These are phyloP conservation scores for Ophiosphaerella narmari DNA, from an alignment of 2,329 filamentous ascomycete genomes.

Conservation along the genomic window DNA sequence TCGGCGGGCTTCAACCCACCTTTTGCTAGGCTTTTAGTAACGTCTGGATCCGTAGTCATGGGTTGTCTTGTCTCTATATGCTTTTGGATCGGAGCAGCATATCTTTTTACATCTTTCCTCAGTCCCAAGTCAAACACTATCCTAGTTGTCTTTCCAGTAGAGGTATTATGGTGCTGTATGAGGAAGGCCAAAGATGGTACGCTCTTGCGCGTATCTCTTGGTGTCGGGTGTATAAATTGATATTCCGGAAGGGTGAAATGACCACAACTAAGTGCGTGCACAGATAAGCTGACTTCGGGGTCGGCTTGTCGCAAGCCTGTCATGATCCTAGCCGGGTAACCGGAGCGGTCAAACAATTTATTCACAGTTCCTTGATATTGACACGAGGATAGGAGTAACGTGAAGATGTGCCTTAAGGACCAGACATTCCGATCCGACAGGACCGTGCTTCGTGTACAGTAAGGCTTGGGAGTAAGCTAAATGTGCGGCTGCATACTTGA, in stretches of 20 bases:
- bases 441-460: no score
- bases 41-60: constrained; percentile 45
- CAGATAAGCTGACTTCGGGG: constrained; percentile 33
- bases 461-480: no score
- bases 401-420: background rate
- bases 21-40: constrained; percentile 44
- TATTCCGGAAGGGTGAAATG: constrained; percentile 55
- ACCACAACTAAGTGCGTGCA: constrained; percentile 45
- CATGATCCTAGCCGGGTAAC: background rate
- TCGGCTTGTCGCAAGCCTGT: background rate
- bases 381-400: background rate
- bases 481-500: no score
- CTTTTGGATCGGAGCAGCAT: constrained; percentile 51
- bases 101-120: constrained; percentile 52
- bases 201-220: constrained; percentile 50
- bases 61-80: constrained; percentile 56
- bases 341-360: background rate
- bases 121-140: constrained; percentile 62
- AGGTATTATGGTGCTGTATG: constrained; percentile 53
- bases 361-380: background rate
- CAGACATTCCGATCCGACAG: no score
- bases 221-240: constrained; percentile 54
- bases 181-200: constrained; percentile 62
- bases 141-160: constrained; percentile 40
- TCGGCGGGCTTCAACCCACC: constrained; percentile 44